Percentiles rank a stretch among this genome's conserved stretches.
Conservation (phyloP, 2,329 filamentous ascomycete species). For the Lasiodiplodia theobromae region DNA sequence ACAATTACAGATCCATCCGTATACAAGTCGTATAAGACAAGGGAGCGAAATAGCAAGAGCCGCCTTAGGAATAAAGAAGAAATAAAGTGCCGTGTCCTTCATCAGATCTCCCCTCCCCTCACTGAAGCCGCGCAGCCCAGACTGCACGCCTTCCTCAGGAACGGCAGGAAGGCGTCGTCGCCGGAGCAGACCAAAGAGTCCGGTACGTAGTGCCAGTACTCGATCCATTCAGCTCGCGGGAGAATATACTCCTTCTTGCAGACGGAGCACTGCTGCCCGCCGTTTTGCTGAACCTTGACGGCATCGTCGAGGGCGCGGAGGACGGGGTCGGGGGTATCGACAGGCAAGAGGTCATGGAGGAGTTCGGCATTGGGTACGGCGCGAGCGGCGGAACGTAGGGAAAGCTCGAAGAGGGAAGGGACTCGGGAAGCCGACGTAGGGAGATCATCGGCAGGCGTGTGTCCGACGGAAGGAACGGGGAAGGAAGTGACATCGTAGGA, state of each 20-base stretch:
- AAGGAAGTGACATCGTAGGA: not conserved
- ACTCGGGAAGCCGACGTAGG: constrained; percentile 24
- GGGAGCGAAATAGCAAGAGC: not conserved
- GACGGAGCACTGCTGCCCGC: constrained; percentile 27
- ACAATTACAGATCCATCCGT: not conserved
- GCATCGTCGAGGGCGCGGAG: constrained; percentile 12
- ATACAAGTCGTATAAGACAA: not conserved
- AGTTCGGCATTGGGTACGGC: not conserved
- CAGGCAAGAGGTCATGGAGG: constrained; percentile 10
- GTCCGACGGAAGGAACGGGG: constrained; percentile 21
- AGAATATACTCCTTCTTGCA: constrained; percentile 30
- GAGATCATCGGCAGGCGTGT: constrained; percentile 21
- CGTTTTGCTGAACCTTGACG: not conserved
- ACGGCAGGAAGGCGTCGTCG: constrained; percentile 27
- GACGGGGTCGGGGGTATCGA: constrained; percentile 19
- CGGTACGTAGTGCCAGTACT: constrained; percentile 33
- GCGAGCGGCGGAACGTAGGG: constrained; percentile 35
- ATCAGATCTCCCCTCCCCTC: constrained; percentile 16
- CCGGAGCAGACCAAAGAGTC: constrained; percentile 21
- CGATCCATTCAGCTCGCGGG: constrained; percentile 33
- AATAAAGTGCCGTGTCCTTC: not conserved
- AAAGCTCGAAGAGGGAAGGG: constrained; percentile 47
- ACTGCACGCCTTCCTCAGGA: constrained; percentile 29
- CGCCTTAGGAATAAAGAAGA: not conserved
- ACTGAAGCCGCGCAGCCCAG: constrained; percentile 27